These are phyloP conservation scores for Plasmodium vinckei DNA, from an alignment of 169 alveolate genomes.

Conservation along the genomic window DNA sequence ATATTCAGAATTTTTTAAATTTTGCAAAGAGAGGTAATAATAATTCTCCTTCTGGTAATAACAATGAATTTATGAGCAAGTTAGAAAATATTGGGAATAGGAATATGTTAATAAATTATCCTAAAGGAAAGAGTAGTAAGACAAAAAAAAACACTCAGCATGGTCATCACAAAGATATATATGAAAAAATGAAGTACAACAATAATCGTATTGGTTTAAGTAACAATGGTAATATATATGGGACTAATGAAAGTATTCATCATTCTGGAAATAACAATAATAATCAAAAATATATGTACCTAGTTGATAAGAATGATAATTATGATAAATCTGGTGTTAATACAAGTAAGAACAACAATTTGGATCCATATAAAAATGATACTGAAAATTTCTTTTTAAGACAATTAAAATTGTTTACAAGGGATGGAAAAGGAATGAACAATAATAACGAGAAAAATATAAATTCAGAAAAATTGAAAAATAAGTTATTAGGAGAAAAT, in stretches of 20 bases:
- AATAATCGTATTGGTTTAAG: no score
- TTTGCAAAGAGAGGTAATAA: slow-evolving; percentile 24
- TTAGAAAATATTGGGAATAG: not conserved
- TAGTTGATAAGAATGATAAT: not conserved
- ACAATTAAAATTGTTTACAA: not conserved
- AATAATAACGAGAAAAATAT: not conserved
- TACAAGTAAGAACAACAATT: not conserved
- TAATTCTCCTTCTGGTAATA: not conserved
- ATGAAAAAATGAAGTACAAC: not conserved
- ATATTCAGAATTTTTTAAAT: slow-evolving; percentile 55
- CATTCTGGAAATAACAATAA: not conserved
- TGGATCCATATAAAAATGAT: no score
- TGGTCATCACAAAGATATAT: not conserved
- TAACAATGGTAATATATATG: not conserved
- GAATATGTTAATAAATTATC: not conserved
- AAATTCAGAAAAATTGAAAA: not conserved
- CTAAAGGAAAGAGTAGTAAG: not conserved
- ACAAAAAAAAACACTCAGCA: not conserved
- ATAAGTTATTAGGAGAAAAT: not conserved
- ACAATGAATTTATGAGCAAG: no score
- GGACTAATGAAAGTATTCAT: not conserved
- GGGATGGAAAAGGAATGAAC: not conserved
- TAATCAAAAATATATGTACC: not conserved
- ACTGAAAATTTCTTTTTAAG: no score
- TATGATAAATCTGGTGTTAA: not conserved